A percentile compares a stretch with the other conserved stretches of the same genome.
Evolutionary conservation across 2,329 filamentous ascomycete genomes (phyloP).

Genomic region (Botrytis fragariae): DNA sequence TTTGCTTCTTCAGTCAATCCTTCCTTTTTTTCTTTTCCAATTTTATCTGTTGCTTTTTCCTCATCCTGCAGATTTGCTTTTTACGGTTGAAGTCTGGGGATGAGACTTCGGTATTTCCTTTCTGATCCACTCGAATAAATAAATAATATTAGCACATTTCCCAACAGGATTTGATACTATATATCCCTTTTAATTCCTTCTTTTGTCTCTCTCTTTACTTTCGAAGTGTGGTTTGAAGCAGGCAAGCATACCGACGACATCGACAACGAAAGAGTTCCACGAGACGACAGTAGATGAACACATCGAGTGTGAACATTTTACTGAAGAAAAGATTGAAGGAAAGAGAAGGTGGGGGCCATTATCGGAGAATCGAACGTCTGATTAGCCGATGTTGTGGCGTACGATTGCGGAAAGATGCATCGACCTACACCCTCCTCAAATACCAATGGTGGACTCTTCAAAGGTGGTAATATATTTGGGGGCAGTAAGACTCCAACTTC

Average conservation of each 20-base stretch:
- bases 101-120: slow-evolving; percentile 16
- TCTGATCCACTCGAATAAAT: slow-evolving; percentile 19
- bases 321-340: background rate
- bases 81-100: slow-evolving; percentile 9
- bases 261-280: background rate
- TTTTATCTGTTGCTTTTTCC: background rate
- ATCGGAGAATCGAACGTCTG: background rate
- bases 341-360: slow-evolving; percentile 1
- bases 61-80: slow-evolving; percentile 2
- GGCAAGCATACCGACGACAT: background rate
- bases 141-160: slow-evolving; percentile 16
- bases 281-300: background rate
- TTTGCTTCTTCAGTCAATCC: background rate
- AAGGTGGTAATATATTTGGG: slow-evolving; percentile 29
- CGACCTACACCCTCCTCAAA: slow-evolving; percentile 19
- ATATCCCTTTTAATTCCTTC: background rate
- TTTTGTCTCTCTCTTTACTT: background rate
- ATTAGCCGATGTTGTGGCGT: slow-evolving; percentile 19
- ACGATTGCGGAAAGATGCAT: slow-evolving; percentile 22
- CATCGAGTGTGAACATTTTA: background rate
- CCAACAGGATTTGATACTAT: slow-evolving; percentile 7
- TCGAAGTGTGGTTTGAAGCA: background rate
- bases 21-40: background rate
- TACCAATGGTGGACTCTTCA: slow-evolving; percentile 26
- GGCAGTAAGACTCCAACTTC: slow-evolving; percentile 33